These are phyloP conservation scores for Heterobasidion irregulare DNA, from an alignment of 1,284 basidiomycete species.

Conservation along the genomic window DNA sequence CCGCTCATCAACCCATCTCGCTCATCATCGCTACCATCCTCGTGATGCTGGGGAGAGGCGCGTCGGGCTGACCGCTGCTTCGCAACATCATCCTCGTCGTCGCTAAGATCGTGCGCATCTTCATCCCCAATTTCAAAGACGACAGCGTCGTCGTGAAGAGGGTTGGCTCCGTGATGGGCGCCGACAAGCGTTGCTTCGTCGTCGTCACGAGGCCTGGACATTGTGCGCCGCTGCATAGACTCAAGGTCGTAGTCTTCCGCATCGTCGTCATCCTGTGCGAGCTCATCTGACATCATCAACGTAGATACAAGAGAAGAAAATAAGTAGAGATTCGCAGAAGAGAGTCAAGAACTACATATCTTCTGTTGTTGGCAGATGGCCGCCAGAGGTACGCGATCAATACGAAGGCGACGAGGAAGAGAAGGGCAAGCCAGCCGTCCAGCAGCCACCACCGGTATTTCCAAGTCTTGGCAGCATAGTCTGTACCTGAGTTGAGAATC, in stretches of 20 bases:
- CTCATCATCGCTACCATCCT: conserved; percentile 40
- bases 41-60: conserved; percentile 30
- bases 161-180: conserved; percentile 38
- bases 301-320: conserved; percentile 33
- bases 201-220: conserved; percentile 45
- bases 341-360: conserved; percentile 41
- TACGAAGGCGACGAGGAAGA: conserved; percentile 78
- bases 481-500: conserved; percentile 26
- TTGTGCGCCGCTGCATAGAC: conserved; percentile 48
- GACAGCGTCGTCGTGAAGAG: conserved; percentile 60
- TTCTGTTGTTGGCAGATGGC: conserved; percentile 87
- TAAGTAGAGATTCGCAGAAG: conserved; percentile 2
- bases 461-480: conserved; percentile 95
- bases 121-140: conserved; percentile 93
- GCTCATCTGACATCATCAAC: conserved; percentile 79
- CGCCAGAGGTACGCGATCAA: conserved; percentile 90
- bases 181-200: conserved; percentile 66
- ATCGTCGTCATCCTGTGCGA: conserved; percentile 85
- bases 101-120: conserved; percentile 46
- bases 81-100: conserved; percentile 49
- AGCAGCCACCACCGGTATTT: conserved; percentile 90
- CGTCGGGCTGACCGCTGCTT: conserved; percentile 38
- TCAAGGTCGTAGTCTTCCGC: conserved; percentile 91
- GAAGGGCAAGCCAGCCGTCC: conserved; percentile 88
- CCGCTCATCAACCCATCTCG: conserved; percentile 53